These are phyloP conservation scores for Melastoma malabathricum DNA, from an alignment of 345 rosid species.

Conservation along the genomic window DNA sequence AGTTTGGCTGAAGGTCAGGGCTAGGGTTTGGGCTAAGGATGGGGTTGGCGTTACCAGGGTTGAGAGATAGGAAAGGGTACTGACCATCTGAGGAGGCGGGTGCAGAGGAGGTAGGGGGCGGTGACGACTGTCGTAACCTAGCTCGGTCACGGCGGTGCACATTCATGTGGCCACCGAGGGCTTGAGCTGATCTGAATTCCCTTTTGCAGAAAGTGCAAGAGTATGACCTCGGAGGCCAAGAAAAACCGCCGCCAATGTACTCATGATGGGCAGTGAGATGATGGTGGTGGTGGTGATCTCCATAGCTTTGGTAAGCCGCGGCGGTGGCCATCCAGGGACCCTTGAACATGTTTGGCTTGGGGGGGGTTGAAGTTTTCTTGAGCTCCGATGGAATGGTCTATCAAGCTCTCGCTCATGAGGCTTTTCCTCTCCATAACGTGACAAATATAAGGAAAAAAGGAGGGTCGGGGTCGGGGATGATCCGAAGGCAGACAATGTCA, in stretches of 20 bases:
- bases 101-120: conserved; percentile 14
- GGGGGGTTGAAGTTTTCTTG: too few relatives aligned
- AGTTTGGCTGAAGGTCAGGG: conserved; percentile 34
- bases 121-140: conserved; percentile 59
- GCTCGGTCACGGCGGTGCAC: conserved; percentile 96
- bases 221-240: conserved; percentile 97
- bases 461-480: too few relatives aligned
- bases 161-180: conserved; percentile 97
- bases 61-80: conserved; percentile 25
- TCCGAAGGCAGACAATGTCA: too few relatives aligned
- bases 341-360: too few relatives aligned
- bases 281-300: too few relatives aligned
- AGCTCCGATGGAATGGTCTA: too few relatives aligned
- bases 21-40: conserved; percentile 18
- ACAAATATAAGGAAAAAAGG: too few relatives aligned
- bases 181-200: conserved; percentile 93
- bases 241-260: conserved; percentile 37
- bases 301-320: too few relatives aligned
- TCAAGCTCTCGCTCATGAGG: too few relatives aligned
- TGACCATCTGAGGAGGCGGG: conserved; percentile 10
- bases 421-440: too few relatives aligned
- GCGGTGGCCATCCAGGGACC: too few relatives aligned
- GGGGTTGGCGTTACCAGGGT: too few relatives aligned
- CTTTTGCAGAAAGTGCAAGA: conserved; percentile 90
- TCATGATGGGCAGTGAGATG: conserved; percentile 9